A percentile compares a stretch with the other conserved stretches of the same genome.
These are phyloP conservation scores for Cryptococcus floricola DNA, from an alignment of 1,284 basidiomycete genomes.

Conservation along the genomic window DNA sequence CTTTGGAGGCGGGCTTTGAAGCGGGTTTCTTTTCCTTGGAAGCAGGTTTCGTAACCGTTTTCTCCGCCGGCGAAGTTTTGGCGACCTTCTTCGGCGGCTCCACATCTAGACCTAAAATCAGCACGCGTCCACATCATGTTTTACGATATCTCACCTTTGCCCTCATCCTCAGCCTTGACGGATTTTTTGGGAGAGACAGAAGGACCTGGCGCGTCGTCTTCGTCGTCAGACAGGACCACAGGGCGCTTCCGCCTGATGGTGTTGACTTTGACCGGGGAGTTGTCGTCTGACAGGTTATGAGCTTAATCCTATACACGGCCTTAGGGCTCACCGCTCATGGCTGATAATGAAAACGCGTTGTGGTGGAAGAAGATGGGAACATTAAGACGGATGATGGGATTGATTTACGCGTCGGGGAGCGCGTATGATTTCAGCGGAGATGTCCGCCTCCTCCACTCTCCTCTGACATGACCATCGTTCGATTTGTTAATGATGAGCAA, in stretches of 20 bases:
- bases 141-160: not conserved
- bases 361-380: not conserved
- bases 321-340: not conserved
- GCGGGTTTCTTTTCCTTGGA: constrained; percentile 12
- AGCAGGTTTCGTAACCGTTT: too few species aligned
- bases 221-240: constrained; percentile 64
- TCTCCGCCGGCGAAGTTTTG: constrained; percentile 16
- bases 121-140: not conserved
- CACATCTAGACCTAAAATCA: constrained; percentile 5
- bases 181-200: constrained; percentile 6
- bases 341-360: not conserved
- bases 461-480: too few species aligned
- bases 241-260: constrained; percentile 54
- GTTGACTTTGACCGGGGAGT: constrained; percentile 20
- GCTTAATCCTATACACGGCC: not conserved
- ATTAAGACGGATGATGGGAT: not conserved
- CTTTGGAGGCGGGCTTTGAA: constrained; percentile 26
- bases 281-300: constrained; percentile 18
- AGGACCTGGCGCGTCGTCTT: constrained; percentile 45
- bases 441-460: not conserved
- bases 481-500: too few species aligned
- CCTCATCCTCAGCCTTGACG: constrained; percentile 1
- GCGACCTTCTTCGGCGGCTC: constrained; percentile 38
- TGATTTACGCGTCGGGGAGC: not conserved
- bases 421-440: not conserved